Evolutionary conservation across 139 green algal genomes (phyloP).

Genomic region (Tetratostichococcus sp.): DNA sequence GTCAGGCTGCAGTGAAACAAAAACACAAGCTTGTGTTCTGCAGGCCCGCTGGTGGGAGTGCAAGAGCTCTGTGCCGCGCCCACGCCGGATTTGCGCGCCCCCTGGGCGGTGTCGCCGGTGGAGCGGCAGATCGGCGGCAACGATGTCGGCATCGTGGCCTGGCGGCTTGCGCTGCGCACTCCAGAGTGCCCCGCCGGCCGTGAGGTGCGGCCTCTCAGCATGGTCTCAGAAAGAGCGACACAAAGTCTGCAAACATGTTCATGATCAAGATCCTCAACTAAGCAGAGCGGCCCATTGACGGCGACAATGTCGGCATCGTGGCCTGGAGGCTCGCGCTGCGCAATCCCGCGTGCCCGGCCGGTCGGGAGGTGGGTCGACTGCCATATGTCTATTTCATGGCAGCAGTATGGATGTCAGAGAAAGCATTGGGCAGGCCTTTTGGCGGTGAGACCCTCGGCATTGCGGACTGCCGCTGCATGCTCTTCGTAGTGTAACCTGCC

Average conservation of each 20-base stretch:
- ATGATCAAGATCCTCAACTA: neutral
- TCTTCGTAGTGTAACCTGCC: no score
- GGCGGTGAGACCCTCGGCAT: no score
- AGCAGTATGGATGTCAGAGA: no score
- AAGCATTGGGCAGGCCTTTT: no score
- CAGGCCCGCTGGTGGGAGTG: constrained; percentile 60
- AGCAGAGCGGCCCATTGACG: neutral
- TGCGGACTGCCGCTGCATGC: no score
- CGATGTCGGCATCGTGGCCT: constrained; percentile 90
- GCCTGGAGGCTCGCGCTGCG: neutral
- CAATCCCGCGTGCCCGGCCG: neutral
- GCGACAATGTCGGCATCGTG: neutral
- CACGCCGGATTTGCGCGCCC: neutral
- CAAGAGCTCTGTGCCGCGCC: constrained; percentile 65
- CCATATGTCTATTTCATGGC: no score
- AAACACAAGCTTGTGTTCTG: no score
- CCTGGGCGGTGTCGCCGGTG: constrained; percentile 3
- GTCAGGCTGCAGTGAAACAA: no score
- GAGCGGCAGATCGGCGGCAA: constrained; percentile 56
- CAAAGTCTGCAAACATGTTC: no score
- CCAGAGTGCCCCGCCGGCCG: constrained; percentile 81
- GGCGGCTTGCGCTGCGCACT: constrained; percentile 78
- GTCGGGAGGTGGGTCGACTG: neutral
- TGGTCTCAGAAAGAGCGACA: neutral
- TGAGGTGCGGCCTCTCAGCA: neutral